A percentile compares a stretch with the other conserved stretches of the same genome.
phyloP scores from a whole-genome alignment of 306 rosid species.

The Arachis stenosperma region DNA sequence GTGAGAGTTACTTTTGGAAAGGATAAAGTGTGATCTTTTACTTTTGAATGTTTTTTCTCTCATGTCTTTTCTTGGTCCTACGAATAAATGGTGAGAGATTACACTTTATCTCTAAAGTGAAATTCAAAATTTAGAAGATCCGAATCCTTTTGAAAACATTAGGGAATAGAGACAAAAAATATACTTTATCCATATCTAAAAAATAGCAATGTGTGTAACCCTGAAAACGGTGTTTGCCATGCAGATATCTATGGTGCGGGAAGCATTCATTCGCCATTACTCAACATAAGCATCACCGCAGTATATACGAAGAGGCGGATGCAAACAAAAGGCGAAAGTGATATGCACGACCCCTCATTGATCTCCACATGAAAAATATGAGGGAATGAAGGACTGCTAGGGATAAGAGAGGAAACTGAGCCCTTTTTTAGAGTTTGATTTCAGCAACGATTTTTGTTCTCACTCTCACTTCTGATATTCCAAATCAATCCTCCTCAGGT shows the following conservation, averaged over 20 bases:
- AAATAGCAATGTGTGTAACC: constrained; percentile 25
- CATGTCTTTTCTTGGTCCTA: too few relatives aligned
- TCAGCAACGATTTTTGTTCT: constrained; percentile 29
- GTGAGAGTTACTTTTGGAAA: too few relatives aligned
- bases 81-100: too few relatives aligned
- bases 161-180: too few relatives aligned
- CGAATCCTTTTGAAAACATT: too few relatives aligned
- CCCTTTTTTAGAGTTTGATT: constrained; percentile 15
- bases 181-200: too few relatives aligned
- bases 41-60: too few relatives aligned
- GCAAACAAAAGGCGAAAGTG: constrained; percentile 96
- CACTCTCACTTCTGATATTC: constrained; percentile 15
- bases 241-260: constrained; percentile 92
- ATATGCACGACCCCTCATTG: constrained; percentile 95
- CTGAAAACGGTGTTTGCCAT: constrained; percentile 27
- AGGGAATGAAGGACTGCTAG: constrained; percentile 87
- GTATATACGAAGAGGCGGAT: constrained; percentile 95
- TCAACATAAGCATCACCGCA: constrained; percentile 94
- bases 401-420: constrained; percentile 60
- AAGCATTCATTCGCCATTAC: constrained; percentile 91
- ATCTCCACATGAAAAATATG: constrained; percentile 97
- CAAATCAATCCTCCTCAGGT: neutral
- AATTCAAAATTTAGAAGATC: too few relatives aligned
- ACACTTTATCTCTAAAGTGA: too few relatives aligned
- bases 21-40: too few relatives aligned